phyloP scores from a whole-genome alignment of 2,329 filamentous ascomycete species.

The Atkinsonella hypoxylon region DNA sequence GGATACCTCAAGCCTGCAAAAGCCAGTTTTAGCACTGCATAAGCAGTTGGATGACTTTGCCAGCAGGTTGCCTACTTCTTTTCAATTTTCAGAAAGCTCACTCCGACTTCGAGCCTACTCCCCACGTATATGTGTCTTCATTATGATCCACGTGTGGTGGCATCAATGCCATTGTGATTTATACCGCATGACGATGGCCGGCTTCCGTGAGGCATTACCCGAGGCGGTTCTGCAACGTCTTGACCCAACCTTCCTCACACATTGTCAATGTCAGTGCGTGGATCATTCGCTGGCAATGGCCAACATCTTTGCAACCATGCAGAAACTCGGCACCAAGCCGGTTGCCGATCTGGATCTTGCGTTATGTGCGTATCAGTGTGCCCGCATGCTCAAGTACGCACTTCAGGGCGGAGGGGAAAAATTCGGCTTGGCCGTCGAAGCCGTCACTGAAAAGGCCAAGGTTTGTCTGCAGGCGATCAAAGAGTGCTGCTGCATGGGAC shows the following conservation, averaged over 20 bases:
- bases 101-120: constrained; percentile 44
- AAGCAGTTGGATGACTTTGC: constrained; percentile 41
- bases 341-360: constrained; percentile 44
- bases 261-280: constrained; percentile 38
- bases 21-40: constrained; percentile 32
- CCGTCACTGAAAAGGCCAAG: constrained; percentile 36
- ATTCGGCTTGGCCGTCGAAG: constrained; percentile 31
- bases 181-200: constrained; percentile 39
- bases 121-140: constrained; percentile 42
- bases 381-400: constrained; percentile 38
- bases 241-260: constrained; percentile 35
- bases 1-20: constrained; percentile 27
- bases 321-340: constrained; percentile 38
- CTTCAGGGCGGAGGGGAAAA: constrained; percentile 33
- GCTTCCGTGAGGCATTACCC: constrained; percentile 39
- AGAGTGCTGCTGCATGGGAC: constrained; percentile 38
- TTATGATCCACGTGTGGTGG: constrained; percentile 51
- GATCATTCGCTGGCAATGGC: constrained; percentile 44
- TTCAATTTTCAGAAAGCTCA: constrained; percentile 46
- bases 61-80: constrained; percentile 39
- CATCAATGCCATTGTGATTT: constrained; percentile 46
- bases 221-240: constrained; percentile 30
- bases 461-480: constrained; percentile 39
- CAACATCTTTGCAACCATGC: constrained; percentile 40
- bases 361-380: constrained; percentile 43